Base-by-base conservation (phyloP, 2,329 filamentous ascomycete species). In the Rugonectria rugulosa region DNA sequence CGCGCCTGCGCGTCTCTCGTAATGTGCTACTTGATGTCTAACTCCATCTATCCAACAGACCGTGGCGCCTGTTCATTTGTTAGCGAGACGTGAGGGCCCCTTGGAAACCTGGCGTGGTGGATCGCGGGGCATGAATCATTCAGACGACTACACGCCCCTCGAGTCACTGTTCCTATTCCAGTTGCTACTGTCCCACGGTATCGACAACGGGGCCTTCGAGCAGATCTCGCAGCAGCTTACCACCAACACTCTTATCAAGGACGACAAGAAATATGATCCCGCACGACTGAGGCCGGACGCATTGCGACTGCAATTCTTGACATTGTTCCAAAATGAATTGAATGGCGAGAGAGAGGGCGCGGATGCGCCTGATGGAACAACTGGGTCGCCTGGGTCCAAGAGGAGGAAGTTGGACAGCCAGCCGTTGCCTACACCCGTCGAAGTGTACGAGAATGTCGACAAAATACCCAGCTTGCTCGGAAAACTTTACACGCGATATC, bases 131-230 rank as follows among this genome's bases (percentile, higher is more conserved):
- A 84, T 84, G 81, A 82, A 79, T 79, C 74, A 75, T 69, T 73
- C 76, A 74, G 81, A 85, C 70, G 80, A 82, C 69, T 93, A 95
- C 77, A 94, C 91, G 71, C 85, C 88, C 66, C 89, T 96, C 79
- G 92, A 96, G 82, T 90, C 88, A 70, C 83, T 96, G 59, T 84
- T 95, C 64, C 83, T 96, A 69, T 94, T 95, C 77, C 91, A 94
- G 76, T 88, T 88, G 58, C 82, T 96, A 62, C 82, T 87, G 64
- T 79, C 80, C 64, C 82, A 90, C 73, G 89, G 89, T 70, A 79
- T 87, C 62, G 83, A 86, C 63, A 78, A 85, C 47, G 73, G 80
- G 59, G 86, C 84, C 71, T 95, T 96, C 76, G 77, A 78, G 68
- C 82, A 81, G 64, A 90, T 95, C 60, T 92, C 92, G 55, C 83